A percentile compares a stretch with the other conserved stretches of the same genome.
Conservation (phyloP, 805 yeast genomes). For the Spathaspora arborariae region DNA sequence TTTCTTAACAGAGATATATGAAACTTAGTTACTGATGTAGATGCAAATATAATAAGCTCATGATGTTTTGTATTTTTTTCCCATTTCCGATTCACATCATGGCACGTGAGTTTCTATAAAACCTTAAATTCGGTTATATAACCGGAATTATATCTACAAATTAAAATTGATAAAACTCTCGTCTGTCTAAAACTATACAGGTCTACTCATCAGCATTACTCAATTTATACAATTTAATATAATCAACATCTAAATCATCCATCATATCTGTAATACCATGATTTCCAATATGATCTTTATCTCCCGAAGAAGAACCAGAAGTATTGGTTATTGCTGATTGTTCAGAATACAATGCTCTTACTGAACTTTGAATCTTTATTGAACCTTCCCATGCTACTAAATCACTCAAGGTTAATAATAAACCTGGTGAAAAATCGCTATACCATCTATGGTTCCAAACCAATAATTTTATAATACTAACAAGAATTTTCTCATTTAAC, state of each 20-base stretch:
- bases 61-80: not conserved
- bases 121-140: not conserved
- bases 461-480: constrained; percentile 67
- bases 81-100: not conserved
- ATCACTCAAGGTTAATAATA: constrained; percentile 53
- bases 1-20: no score
- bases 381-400: constrained; percentile 75
- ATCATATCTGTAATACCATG: constrained; percentile 57
- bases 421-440: constrained; percentile 75
- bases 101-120: constrained; percentile 1
- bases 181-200: not conserved
- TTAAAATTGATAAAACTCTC: no score
- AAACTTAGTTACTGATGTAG: no score
- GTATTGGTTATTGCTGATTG: constrained; percentile 10
- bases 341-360: constrained; percentile 59
- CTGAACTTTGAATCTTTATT: constrained; percentile 69
- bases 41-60: not conserved
- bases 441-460: constrained; percentile 99
- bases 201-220: constrained; percentile 40
- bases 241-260: constrained; percentile 34
- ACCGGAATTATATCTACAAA: no score
- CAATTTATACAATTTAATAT: constrained; percentile 9
- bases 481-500: constrained; percentile 58
- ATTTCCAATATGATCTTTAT: constrained; percentile 28
- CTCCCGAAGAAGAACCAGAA: constrained; percentile 13